A percentile compares a stretch with the other conserved stretches of the same genome.
Evolutionary conservation across 2,329 filamentous ascomycete genomes (phyloP).

Genomic region (Pseudocercospora crystallina): DNA sequence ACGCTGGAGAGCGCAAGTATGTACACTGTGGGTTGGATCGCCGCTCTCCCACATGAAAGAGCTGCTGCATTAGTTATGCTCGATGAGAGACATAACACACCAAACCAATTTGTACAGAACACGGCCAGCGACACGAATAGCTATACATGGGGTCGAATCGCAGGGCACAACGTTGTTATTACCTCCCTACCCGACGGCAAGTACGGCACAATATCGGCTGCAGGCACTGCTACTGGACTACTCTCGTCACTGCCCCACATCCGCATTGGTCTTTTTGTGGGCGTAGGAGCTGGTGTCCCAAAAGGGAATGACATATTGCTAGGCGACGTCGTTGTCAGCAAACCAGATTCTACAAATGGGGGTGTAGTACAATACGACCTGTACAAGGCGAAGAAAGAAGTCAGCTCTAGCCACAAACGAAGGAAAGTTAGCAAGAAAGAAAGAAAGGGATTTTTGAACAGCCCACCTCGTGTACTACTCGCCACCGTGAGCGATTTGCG

Average conservation of each 20-base stretch:
- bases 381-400: constrained; percentile 16
- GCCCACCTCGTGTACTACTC: constrained; percentile 15
- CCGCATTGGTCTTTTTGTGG: constrained; percentile 20
- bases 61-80: constrained; percentile 10
- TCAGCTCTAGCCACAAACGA: not conserved
- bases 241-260: constrained; percentile 18
- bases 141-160: constrained; percentile 20
- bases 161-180: constrained; percentile 28
- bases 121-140: constrained; percentile 10
- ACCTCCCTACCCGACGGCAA: constrained; percentile 22
- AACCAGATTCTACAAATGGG: constrained; percentile 15
- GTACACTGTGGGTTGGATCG: constrained; percentile 14
- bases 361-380: constrained; percentile 32
- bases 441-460: constrained; percentile 21
- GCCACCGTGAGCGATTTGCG: constrained; percentile 11
- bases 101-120: not conserved
- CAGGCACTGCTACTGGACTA: constrained; percentile 23
- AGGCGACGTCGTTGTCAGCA: constrained; percentile 31
- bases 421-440: too few relatives aligned
- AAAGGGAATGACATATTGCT: constrained; percentile 28
- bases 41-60: constrained; percentile 11
- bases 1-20: not conserved
- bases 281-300: constrained; percentile 25
- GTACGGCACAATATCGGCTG: constrained; percentile 21
- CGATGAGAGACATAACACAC: constrained; percentile 9